A percentile compares a stretch with the other conserved stretches of the same genome.
These are phyloP conservation scores for Pyronema domesticum DNA, from an alignment of 495 filamentous ascomycete genomes.

Conservation along the genomic window DNA sequence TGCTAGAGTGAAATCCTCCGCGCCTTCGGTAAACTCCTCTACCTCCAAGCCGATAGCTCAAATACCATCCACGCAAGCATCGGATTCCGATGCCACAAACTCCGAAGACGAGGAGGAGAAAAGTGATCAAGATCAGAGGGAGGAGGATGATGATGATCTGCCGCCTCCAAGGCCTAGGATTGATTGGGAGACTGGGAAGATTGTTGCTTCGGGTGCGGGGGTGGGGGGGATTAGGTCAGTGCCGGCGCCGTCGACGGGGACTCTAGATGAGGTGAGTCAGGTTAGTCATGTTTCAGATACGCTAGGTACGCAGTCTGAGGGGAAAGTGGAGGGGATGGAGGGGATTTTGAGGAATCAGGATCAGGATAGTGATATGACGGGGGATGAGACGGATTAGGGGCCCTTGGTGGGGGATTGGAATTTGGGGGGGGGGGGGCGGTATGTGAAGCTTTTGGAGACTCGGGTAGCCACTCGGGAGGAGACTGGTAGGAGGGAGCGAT, in stretches of 20 bases:
- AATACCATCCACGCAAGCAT: conserved; percentile 1
- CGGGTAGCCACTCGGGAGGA: too few species aligned
- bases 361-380: too few species aligned
- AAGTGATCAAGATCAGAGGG: conserved; percentile 11
- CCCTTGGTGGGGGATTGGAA: too few species aligned
- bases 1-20: too few species aligned
- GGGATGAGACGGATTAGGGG: too few species aligned
- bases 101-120: conserved; percentile 3
- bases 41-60: too few species aligned
- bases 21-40: too few species aligned
- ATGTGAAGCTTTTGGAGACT: too few species aligned
- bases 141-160: conserved; percentile 25
- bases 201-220: background rate
- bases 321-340: background rate
- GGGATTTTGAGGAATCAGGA: too few species aligned
- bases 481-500: too few species aligned
- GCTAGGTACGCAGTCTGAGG: background rate
- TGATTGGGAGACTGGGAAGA: background rate
- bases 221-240: background rate
- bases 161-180: conserved; percentile 17
- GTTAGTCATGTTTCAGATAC: background rate
- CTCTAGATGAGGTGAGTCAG: background rate
- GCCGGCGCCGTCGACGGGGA: background rate
- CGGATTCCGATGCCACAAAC: background rate
- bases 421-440: too few species aligned